Evolutionary conservation across 495 filamentous ascomycete genomes (phyloP).

Genomic region (Annulohypoxylon stygium): DNA sequence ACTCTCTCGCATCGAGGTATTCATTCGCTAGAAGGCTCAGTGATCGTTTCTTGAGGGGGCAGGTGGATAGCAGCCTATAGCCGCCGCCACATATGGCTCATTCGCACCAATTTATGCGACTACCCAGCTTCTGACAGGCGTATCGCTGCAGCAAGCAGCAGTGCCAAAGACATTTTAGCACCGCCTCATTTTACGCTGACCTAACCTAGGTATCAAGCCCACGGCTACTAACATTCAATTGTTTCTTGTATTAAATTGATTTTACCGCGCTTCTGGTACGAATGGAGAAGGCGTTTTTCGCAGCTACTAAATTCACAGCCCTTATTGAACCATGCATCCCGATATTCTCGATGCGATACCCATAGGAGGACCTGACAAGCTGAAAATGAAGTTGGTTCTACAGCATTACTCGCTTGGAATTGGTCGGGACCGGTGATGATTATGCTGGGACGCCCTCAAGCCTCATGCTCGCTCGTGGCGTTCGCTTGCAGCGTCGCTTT

Average conservation of each 20-base stretch:
- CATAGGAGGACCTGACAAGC: not conserved
- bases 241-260: not conserved
- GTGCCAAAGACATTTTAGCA: constrained; percentile 2
- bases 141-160: not conserved
- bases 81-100: not conserved
- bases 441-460: not conserved
- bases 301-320: not conserved
- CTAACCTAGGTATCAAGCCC: not conserved
- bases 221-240: not conserved
- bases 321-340: not conserved
- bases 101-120: constrained; percentile 8
- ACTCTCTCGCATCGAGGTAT: not conserved
- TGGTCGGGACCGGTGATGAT: not conserved
- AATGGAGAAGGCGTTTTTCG: not conserved
- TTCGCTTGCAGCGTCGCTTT: not conserved
- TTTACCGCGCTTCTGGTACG: constrained; percentile 6
- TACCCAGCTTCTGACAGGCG: constrained; percentile 2
- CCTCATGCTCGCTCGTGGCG: not conserved
- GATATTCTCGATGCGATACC: not conserved
- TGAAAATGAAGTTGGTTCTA: not conserved
- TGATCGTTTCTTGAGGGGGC: not conserved
- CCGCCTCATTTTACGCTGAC: constrained; percentile 3
- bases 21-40: not conserved
- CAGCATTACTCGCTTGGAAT: not conserved
- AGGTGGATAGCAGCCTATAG: constrained; percentile 8